Evolutionary conservation across 2,329 filamentous ascomycete genomes (phyloP).

Genomic region (Fusarium equiseti): DNA sequence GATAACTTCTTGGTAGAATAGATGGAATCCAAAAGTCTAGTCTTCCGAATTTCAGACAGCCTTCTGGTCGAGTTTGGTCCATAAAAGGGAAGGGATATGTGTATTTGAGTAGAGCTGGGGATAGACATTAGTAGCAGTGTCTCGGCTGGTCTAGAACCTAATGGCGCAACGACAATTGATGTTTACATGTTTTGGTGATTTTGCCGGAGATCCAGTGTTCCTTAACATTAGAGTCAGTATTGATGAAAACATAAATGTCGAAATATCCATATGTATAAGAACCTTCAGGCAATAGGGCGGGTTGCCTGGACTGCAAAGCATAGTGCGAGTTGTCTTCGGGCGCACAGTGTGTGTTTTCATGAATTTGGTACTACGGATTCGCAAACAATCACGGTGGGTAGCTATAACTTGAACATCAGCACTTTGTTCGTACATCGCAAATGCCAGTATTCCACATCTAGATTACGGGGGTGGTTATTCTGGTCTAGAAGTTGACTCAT

Average conservation of each 20-base stretch:
- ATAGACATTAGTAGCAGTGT: slow-evolving; percentile 44
- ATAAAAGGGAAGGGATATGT: slow-evolving; percentile 44
- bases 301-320: not conserved
- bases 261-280: not conserved
- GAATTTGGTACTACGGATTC: not conserved
- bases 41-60: slow-evolving; percentile 35
- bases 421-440: not conserved
- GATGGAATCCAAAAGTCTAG: slow-evolving; percentile 45
- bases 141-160: slow-evolving; percentile 46
- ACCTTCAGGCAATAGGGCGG: not conserved
- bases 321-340: not conserved
- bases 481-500: not conserved
- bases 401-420: slow-evolving; percentile 28
- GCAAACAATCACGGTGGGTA: not conserved
- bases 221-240: not conserved
- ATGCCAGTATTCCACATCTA: not conserved
- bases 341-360: slow-evolving; percentile 14
- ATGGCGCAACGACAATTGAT: slow-evolving; percentile 49
- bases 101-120: slow-evolving; percentile 35
- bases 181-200: slow-evolving; percentile 32
- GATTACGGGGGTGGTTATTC: slow-evolving; percentile 5
- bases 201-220: not conserved
- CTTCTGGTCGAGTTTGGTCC: slow-evolving; percentile 32
- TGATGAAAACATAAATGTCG: not conserved
- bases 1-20: slow-evolving; percentile 84